Evolutionary conservation across 2,329 filamentous ascomycete genomes (phyloP).

Genomic region (Aspergillus sp.): DNA sequence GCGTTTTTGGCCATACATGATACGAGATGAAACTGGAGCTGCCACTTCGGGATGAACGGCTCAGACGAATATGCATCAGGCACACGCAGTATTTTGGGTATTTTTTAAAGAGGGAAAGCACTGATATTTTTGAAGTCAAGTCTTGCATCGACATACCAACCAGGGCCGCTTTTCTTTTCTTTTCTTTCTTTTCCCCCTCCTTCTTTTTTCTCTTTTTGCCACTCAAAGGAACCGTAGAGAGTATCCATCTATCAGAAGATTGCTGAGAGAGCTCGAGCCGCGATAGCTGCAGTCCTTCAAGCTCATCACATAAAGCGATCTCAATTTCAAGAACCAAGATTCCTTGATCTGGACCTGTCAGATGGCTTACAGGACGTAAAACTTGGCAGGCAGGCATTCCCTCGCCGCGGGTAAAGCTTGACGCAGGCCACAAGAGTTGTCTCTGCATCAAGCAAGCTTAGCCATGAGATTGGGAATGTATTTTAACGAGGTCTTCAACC

Average conservation of each 20-base stretch:
- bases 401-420: constrained; percentile 1
- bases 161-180: not conserved
- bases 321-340: not conserved
- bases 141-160: not conserved
- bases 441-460: not conserved
- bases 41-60: not conserved
- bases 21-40: not conserved
- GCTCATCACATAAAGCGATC: constrained; percentile 1
- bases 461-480: not conserved
- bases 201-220: too few species aligned
- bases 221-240: not conserved
- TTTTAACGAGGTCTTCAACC: not conserved
- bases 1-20: not conserved
- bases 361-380: not conserved
- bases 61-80: not conserved
- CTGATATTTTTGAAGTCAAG: not conserved
- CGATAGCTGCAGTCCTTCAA: not conserved
- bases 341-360: constrained; percentile 11
- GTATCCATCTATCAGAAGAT: not conserved
- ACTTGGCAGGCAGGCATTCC: not conserved
- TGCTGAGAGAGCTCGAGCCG: not conserved
- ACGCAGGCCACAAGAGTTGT: not conserved
- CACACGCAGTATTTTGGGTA: not conserved
- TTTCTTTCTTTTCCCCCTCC: not conserved
- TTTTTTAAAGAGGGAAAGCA: not conserved